Evolutionary conservation across 805 yeast genomes (phyloP).

Genomic region (Maudiozyma saulgeensis): DNA sequence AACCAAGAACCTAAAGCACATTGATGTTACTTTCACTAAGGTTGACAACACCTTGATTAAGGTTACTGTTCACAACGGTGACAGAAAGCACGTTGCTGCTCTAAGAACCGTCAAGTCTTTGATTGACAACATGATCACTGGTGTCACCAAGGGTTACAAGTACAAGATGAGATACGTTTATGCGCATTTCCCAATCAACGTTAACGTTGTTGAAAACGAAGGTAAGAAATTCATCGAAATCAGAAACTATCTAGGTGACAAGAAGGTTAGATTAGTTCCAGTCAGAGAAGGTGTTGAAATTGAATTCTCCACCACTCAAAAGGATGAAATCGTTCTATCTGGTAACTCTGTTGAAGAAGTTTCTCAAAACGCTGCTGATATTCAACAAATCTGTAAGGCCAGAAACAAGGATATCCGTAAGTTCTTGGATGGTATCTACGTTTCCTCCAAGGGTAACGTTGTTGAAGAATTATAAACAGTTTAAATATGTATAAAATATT

Average conservation of each 20-base stretch:
- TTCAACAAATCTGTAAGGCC: conserved; percentile 96
- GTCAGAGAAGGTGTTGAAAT: conserved; percentile 84
- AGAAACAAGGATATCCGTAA: conserved; percentile 99
- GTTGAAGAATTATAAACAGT: conserved; percentile 46
- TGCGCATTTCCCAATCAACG: conserved; percentile 99
- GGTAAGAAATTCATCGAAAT: conserved; percentile 75
- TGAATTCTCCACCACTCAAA: conserved; percentile 71
- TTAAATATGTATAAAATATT: not conserved
- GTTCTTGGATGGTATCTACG: conserved; percentile 99
- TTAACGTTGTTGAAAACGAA: conserved; percentile 76
- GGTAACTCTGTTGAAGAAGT: conserved; percentile 78
- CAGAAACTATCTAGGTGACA: conserved; percentile 99
- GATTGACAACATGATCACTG: conserved; percentile 87
- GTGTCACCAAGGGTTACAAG: conserved; percentile 98
- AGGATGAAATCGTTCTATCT: conserved; percentile 86
- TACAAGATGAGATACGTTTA: conserved; percentile 99
- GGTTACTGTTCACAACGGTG: conserved; percentile 95
- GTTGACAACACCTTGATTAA: conserved; percentile 65
- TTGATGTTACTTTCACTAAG: conserved; percentile 87
- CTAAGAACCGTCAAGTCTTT: conserved; percentile 97
- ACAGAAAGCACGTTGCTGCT: conserved; percentile 99
- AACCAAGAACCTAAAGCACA: conserved; percentile 84
- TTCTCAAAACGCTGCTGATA: conserved; percentile 96
- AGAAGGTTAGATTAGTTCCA: conserved; percentile 83
- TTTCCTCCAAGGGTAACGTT: conserved; percentile 87